A percentile compares a stretch with the other conserved stretches of the same genome.
phyloP scores from a whole-genome alignment of 306 rosid species.

The Carpinus viminea region DNA sequence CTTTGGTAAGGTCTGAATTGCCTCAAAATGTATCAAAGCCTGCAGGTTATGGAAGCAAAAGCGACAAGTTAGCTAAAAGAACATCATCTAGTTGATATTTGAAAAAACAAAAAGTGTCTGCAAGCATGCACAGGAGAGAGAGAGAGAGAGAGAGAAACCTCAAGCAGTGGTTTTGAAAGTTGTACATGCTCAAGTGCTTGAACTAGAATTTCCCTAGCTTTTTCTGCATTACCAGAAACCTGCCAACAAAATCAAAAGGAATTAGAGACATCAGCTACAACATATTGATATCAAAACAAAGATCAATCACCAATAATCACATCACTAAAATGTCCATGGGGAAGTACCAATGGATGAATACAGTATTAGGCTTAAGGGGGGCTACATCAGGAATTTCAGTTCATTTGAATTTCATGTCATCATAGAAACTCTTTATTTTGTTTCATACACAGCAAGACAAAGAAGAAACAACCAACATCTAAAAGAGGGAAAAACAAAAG shows the following conservation, averaged over 20 bases:
- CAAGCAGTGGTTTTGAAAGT: slow-evolving; percentile 73
- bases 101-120: not conserved
- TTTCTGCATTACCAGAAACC: slow-evolving; percentile 81
- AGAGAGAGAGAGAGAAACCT: slow-evolving; percentile 42
- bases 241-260: slow-evolving; percentile 29
- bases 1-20: slow-evolving; percentile 74
- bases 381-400: not conserved
- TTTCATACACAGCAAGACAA: not conserved
- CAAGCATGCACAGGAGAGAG: slow-evolving; percentile 3
- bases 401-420: slow-evolving; percentile 1
- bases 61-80: slow-evolving; percentile 8
- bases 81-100: not conserved
- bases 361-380: not conserved
- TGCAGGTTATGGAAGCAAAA: slow-evolving; percentile 38
- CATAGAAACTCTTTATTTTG: not conserved
- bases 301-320: not conserved
- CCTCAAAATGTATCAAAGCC: slow-evolving; percentile 92
- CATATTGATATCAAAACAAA: not conserved
- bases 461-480: not conserved
- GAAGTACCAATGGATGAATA: not conserved
- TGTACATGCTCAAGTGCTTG: slow-evolving; percentile 79
- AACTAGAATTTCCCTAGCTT: slow-evolving; percentile 72
- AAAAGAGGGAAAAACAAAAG: not conserved
- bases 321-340: not conserved
- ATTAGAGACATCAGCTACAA: slow-evolving; percentile 20